Evolutionary conservation across 768 basidiomycete species (phyloP), one percentile per base, ranked within the genome.

Genomic region (Boletales sp.): DNA sequence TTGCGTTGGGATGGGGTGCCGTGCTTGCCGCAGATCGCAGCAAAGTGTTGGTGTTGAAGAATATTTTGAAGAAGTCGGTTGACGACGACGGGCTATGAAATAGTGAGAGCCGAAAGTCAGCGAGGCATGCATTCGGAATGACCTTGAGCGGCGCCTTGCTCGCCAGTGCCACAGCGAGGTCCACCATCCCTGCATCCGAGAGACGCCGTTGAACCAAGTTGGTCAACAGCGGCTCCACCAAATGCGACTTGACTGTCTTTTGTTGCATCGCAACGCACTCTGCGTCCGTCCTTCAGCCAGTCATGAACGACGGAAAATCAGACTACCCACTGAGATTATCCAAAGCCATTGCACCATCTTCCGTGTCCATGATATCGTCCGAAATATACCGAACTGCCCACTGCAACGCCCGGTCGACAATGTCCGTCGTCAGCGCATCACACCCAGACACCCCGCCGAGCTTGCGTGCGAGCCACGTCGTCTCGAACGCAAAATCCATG

Each of bases 31-130:
- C 76, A 77, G 12, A 78, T 48, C 40, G 71, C 74, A 63, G 72
- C 77, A 62, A 93, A 85, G 11, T 81, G 72, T 4, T 78, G 70
- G 55, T 88, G 83, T 55, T 89, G 86, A 18, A 94, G 65, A 50
- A 92, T 74, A 18, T 76, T 80, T 72, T 94, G 92, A 2, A 95
- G 64, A 41, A 82, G 75, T 36, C 85, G 81, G 59, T 92, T 92
- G 43, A 87, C 78, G n/a, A 80, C 69, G 12, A 79, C 73, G 2
- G 89, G 89, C 89, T 74, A 51, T 46, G 17, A 44, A 36, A 17
- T 2, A 7, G 28, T 48, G 21, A 49, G 40, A 37, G 14, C 13
- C 4, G 10, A 13, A 2, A 8, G 28, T 1, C 9, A 40, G 28
- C 14, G 1, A 17, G 11, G 1, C n/a, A 8, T 25, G 15, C 30